Evolutionary conservation across 208 protist species (phyloP), one percentile per base, ranked within the genome.

Genomic region (Crithidia fasciculata): DNA sequence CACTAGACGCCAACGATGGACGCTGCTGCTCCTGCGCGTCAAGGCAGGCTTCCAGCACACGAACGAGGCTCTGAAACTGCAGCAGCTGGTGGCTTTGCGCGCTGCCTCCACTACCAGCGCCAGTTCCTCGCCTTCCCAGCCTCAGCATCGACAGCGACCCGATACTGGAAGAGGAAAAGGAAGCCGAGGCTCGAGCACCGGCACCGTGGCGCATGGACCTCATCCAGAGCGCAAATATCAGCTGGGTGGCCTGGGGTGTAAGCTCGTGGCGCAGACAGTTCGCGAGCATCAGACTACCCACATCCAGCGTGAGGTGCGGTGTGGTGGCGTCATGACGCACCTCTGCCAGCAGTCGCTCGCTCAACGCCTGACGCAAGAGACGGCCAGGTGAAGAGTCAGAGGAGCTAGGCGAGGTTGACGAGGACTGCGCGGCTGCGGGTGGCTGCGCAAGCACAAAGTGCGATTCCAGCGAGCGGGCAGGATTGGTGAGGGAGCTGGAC

Each of bases 401-500:
- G 45, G 45, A 37, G 5, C 8, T 68, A 1, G 10, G 47, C 36
- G 44, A 28, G 6, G 36, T n/a, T 4, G 40, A 19, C 16, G 49
- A 37, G 63, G 37, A 12, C 57, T 4, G 28, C 56, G 65, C 57
- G 3, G 52, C 61, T 8, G 5, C 15, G 28, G 12, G 5, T 12
- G 47, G 53, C 19, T 55, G 63, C 10, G 60, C 58, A 2, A 81
- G 12, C 4, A 60, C 59, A 74, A 95, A 95, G 76, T 95, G 90
- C 0, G 86, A 83, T 59, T 88, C 85, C 7, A 95, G 83, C 8
- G 82, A 86, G 41, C 90, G 87, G 7, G 87, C 71, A 0, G 78
- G 80, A 50, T 95, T 92, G 19, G 74, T 78, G 41, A 85, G 72
- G 0, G 90, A 92, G 72, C 83, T 89, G 4, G 90, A 95, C 71